A percentile compares a stretch with the other conserved stretches of the same genome.
Conservation (phyloP, 1,139 yeast genomes). For the Keqinozyma sinolaborantium region DNA sequence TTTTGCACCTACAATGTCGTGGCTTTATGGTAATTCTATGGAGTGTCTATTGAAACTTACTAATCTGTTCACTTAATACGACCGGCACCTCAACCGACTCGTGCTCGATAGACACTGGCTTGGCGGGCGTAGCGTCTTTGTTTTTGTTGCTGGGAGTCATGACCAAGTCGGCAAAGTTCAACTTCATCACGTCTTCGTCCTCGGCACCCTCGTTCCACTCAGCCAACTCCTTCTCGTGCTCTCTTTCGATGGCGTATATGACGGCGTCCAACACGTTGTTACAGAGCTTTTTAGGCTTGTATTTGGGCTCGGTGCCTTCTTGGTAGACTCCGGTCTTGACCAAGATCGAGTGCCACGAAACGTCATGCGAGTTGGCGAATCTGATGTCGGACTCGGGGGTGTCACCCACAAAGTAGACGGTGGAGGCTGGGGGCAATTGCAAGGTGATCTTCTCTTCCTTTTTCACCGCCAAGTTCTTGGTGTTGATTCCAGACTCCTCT, state of each 20-base stretch:
- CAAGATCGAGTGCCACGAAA: constrained; percentile 77
- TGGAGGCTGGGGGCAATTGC: constrained; percentile 77
- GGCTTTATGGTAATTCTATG: too few species aligned
- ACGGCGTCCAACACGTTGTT: constrained; percentile 80
- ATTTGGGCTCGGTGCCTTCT: constrained; percentile 74
- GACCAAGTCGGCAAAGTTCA: constrained; percentile 46
- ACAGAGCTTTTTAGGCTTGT: constrained; percentile 70
- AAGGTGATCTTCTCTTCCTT: constrained; percentile 40
- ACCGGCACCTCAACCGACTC: constrained; percentile 44
- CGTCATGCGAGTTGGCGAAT: constrained; percentile 83
- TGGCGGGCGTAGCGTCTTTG: constrained; percentile 10
- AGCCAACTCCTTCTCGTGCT: constrained; percentile 62
- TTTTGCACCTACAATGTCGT: too few species aligned
- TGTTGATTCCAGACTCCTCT: constrained; percentile 19
- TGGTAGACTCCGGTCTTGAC: constrained; percentile 87
- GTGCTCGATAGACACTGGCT: constrained; percentile 19
- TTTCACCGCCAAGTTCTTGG: constrained; percentile 23
- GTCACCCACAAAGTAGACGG: constrained; percentile 87
- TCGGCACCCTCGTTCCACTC: constrained; percentile 65
- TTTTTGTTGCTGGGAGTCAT: constrained; percentile 44
- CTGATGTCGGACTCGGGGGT: constrained; percentile 90
- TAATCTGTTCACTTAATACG: constrained; percentile 36
- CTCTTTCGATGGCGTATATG: constrained; percentile 76
- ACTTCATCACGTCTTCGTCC: constrained; percentile 31
- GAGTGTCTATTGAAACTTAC: constrained; percentile 17